Conservation (phyloP, 495 filamentous ascomycete genomes). For the Penicillium malachiteum region DNA sequence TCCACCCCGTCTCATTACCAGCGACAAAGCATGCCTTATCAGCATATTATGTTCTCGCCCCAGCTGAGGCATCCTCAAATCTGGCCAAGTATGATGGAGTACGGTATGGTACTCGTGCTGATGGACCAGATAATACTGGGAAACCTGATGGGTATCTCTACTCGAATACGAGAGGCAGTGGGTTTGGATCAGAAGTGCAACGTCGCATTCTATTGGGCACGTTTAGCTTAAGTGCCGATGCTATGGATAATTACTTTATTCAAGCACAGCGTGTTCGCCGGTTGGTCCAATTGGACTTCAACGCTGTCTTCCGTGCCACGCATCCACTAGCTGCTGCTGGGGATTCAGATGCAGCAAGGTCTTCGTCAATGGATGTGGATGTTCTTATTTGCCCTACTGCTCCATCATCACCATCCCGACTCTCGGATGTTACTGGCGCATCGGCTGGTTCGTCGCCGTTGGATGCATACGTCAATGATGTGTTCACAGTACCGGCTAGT, state of each 20-base stretch:
- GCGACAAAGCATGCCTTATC: conserved; percentile 81
- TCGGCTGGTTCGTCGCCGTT: conserved; percentile 34
- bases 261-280: conserved; percentile 86
- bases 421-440: conserved; percentile 50
- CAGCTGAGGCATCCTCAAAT: conserved; percentile 94
- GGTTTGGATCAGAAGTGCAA: conserved; percentile 83
- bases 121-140: conserved; percentile 27
- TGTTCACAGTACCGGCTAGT: conserved; percentile 93
- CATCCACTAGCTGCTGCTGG: conserved; percentile 56
- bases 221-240: conserved; percentile 85
- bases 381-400: conserved; percentile 87
- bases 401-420: conserved; percentile 68
- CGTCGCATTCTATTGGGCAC: conserved; percentile 84
- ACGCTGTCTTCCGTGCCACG: conserved; percentile 64
- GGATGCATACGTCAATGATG: conserved; percentile 82
- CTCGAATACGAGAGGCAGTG: conserved; percentile 64
- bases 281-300: conserved; percentile 81
- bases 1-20: conserved; percentile 79
- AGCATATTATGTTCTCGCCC: conserved; percentile 92
- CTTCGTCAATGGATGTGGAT: conserved; percentile 63
- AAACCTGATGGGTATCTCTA: conserved; percentile 61
- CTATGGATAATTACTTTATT: conserved; percentile 95
- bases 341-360: conserved; percentile 33
- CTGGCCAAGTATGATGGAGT: conserved; percentile 97
- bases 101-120: conserved; percentile 69